These are phyloP conservation scores for Cryphonectria parasitica DNA, from an alignment of 2,329 filamentous ascomycete genomes.

Conservation along the genomic window DNA sequence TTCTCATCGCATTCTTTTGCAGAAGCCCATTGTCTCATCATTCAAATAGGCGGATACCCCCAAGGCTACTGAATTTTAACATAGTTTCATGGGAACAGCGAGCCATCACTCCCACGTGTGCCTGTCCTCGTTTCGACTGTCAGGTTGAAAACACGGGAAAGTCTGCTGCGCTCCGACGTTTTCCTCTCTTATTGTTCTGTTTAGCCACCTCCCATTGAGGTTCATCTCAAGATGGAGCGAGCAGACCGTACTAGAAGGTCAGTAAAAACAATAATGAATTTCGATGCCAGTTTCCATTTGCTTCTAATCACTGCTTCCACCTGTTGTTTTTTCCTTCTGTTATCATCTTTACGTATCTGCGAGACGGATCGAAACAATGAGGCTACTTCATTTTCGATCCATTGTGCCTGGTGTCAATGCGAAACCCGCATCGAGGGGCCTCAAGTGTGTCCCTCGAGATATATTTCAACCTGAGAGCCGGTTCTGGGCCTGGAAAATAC, in stretches of 20 bases:
- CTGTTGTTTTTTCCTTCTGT: neutral
- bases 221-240: constrained; percentile 25
- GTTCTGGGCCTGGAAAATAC: neutral
- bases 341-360: neutral
- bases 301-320: neutral
- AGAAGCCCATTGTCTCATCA: neutral
- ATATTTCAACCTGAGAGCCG: neutral
- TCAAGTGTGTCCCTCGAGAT: neutral
- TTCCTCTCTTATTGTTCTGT: neutral
- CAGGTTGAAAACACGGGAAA: neutral
- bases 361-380: neutral
- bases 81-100: neutral
- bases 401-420: constrained; percentile 15
- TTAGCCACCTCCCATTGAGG: neutral
- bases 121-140: neutral
- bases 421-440: constrained; percentile 1
- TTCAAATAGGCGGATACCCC: neutral
- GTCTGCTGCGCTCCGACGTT: neutral
- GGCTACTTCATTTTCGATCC: neutral
- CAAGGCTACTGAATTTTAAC: neutral
- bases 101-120: neutral
- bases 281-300: neutral
- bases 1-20: neutral
- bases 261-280: constrained; percentile 6
- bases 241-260: constrained; percentile 29